A percentile compares a stretch with the other conserved stretches of the same genome.
phyloP scores from a whole-genome alignment of 805 yeast genomes.

The Metschnikowia kofuensis region DNA sequence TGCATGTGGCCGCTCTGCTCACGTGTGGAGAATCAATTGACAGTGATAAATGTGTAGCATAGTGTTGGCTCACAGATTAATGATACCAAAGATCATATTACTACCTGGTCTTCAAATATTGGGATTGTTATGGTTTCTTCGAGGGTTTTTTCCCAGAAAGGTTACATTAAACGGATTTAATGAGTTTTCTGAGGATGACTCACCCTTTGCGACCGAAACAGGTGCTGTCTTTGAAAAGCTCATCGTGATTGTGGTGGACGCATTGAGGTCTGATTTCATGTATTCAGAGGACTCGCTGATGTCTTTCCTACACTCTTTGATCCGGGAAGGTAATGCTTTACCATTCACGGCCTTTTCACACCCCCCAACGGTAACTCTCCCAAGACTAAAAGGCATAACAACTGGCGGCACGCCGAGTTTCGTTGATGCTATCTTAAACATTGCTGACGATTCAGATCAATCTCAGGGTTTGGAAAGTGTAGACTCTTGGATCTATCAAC shows the following conservation, averaged over 20 bases:
- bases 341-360: slow-evolving; percentile 90
- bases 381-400: slow-evolving; percentile 87
- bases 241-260: slow-evolving; percentile 87
- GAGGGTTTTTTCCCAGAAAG: slow-evolving; percentile 93
- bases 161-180: slow-evolving; percentile 62
- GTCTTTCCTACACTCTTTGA: slow-evolving; percentile 60
- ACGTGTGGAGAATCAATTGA: too few relatives aligned
- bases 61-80: not conserved
- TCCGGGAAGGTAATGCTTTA: slow-evolving; percentile 66
- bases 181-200: slow-evolving; percentile 24
- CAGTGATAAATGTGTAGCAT: not conserved
- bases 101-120: slow-evolving; percentile 20
- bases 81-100: not conserved
- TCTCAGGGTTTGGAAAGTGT: slow-evolving; percentile 66
- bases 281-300: slow-evolving; percentile 63
- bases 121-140: slow-evolving; percentile 63
- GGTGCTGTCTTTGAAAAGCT: slow-evolving; percentile 59
- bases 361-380: slow-evolving; percentile 96
- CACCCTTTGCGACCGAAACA: slow-evolving; percentile 14
- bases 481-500: slow-evolving; percentile 86
- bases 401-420: slow-evolving; percentile 95
- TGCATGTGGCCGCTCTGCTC: too few relatives aligned
- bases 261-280: slow-evolving; percentile 84
- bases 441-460: slow-evolving; percentile 82
- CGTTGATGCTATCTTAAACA: slow-evolving; percentile 88